Evolutionary conservation across 2,329 filamentous ascomycete species (phyloP).

Genomic region (Teratosphaeria nubilosa): DNA sequence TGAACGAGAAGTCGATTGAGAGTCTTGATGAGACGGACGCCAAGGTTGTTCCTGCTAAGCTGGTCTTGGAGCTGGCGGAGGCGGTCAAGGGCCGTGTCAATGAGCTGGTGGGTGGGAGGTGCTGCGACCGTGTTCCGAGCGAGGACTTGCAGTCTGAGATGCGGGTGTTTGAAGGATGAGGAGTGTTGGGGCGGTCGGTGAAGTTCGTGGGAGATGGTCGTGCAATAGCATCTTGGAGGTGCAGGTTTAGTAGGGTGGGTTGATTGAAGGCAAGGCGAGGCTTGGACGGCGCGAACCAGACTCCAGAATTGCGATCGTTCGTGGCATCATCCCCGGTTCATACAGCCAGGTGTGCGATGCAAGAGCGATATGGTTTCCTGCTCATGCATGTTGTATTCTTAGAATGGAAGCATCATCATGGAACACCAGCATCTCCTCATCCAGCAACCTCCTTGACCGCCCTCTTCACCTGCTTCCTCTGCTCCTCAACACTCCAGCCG

Average conservation of each 20-base stretch:
- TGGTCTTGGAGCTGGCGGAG: constrained; percentile 4
- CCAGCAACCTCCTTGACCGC: constrained; percentile 47
- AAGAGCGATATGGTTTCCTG: neutral
- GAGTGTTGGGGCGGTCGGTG: neutral
- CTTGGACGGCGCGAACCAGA: neutral
- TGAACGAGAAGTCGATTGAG: constrained; percentile 4
- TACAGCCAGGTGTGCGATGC: neutral
- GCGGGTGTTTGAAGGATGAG: neutral
- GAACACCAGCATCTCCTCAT: neutral
- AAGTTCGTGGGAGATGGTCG: too few relatives aligned
- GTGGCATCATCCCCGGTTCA: neutral
- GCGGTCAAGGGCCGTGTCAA: constrained; percentile 1
- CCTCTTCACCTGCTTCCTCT: constrained; percentile 60
- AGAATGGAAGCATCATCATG: neutral
- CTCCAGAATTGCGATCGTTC: neutral
- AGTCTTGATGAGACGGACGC: neutral
- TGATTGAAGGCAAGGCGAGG: too few relatives aligned
- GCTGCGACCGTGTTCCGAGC: neutral
- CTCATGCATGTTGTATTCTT: neutral
- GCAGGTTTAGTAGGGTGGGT: too few relatives aligned
- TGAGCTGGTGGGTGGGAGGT: constrained; percentile 2
- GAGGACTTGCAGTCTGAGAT: neutral
- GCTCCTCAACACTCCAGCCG: constrained; percentile 51
- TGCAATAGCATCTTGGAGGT: too few relatives aligned
- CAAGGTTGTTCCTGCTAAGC: neutral